A percentile compares a stretch with the other conserved stretches of the same genome.
Evolutionary conservation across 2,329 filamentous ascomycete genomes (phyloP).

Genomic region (Fusarium equiseti): DNA sequence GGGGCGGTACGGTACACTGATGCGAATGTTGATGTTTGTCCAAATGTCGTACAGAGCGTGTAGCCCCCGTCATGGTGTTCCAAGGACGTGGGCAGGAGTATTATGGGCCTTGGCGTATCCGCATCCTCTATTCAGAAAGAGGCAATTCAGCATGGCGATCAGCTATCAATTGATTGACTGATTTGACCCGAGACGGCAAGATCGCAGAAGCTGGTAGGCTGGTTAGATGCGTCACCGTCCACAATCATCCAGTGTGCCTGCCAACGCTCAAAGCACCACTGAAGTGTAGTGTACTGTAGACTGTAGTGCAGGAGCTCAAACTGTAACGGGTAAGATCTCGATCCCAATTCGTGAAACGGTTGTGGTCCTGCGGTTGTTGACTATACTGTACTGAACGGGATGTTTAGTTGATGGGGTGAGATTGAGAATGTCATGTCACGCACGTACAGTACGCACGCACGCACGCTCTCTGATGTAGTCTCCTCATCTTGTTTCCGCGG

Average conservation of each 20-base stretch:
- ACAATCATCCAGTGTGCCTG: slow-evolving; percentile 10
- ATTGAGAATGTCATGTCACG: slow-evolving; percentile 30
- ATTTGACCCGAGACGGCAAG: slow-evolving; percentile 30
- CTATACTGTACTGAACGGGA: slow-evolving; percentile 1
- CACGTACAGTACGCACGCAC: not conserved
- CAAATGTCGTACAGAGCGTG: slow-evolving; percentile 26
- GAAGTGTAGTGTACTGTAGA: slow-evolving; percentile 10
- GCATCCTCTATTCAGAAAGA: slow-evolving; percentile 32
- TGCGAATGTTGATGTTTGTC: slow-evolving; percentile 13
- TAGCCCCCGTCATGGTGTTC: slow-evolving; percentile 30
- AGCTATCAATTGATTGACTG: slow-evolving; percentile 37
- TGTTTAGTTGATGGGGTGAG: slow-evolving; percentile 30
- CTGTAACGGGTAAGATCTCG: slow-evolving; percentile 46
- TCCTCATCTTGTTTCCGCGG: slow-evolving; percentile 19
- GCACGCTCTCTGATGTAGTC: slow-evolving; percentile 26
- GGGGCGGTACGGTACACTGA: slow-evolving; percentile 6
- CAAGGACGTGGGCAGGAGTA: slow-evolving; percentile 31
- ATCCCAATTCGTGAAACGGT: slow-evolving; percentile 45
- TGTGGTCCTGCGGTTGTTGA: slow-evolving; percentile 8
- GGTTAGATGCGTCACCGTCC: slow-evolving; percentile 25
- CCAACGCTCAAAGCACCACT: slow-evolving; percentile 17
- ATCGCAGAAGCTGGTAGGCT: slow-evolving; percentile 23
- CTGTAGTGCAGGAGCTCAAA: slow-evolving; percentile 26
- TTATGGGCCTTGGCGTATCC: slow-evolving; percentile 34
- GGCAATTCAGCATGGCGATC: slow-evolving; percentile 34